Base-by-base conservation (phyloP, 1,284 basidiomycete genomes). In the Moesziomyces antarcticus region DNA sequence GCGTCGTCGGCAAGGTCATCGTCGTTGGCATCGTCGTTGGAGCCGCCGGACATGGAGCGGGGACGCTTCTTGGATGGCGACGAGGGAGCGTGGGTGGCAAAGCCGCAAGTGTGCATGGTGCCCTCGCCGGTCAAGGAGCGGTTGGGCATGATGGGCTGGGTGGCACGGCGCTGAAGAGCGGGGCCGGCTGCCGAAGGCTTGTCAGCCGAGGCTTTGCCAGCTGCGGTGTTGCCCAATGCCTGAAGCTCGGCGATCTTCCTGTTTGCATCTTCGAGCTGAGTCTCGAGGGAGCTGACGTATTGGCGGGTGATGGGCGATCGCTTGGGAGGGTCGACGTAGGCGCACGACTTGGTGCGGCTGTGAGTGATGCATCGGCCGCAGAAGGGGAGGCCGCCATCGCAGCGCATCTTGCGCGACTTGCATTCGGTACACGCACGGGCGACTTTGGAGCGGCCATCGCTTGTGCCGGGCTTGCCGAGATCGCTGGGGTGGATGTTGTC, bases 371-470 rank as follows among this genome's bases (percentile, higher is more conserved):
- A 74, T 37, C 72, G 66, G 43, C 72, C 67, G 30, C 72, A 74
- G 47, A 70, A 74, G 56, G 72, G 72, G n/a, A 74, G 56, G n/a
- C 72, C 72, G 18, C 72, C 72, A 49, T 74, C 72, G 49, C 72
- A 74, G n/a, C 72, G 62, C 72, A 74, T 74, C 59, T 74, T 74
- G 46, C 72, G 62, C 40, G 72, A 66, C 53, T 74, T 74, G 67
- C 72, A 74, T 47, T 74, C 72, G 42, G 72, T 74, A 30, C 72
- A 74, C 37, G 72, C 72, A 20, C 71, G 60, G 13, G 71, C 71
- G 11, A 73, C 71, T 50, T 73, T 73, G 49, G 65, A 61, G 16
- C 71, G 71, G 14, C 71, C 71, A 46, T 73, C 71, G 56, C 71
- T 69, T 46, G 62, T 64, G 40, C 71, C 71, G 11, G 64, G 62